These are phyloP conservation scores for Isabelozyma heimii DNA, from an alignment of 805 yeast species.

Conservation along the genomic window DNA sequence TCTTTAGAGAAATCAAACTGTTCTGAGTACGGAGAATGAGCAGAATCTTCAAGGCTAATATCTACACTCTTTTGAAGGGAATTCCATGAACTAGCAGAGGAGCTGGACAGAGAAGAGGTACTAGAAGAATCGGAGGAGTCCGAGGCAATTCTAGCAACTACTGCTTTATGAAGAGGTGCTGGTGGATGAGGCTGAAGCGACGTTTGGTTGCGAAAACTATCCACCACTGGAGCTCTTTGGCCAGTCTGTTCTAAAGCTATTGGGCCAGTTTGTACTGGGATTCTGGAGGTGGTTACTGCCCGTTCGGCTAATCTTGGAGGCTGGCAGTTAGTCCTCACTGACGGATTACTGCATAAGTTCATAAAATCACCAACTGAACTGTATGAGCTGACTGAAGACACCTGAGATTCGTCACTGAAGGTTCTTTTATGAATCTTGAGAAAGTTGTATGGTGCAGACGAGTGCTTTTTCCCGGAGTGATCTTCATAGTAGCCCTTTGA, in stretches of 20 bases:
- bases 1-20: not conserved
- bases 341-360: constrained; percentile 8
- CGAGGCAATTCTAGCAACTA: not conserved
- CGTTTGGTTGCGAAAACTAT: not conserved
- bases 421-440: constrained; percentile 21
- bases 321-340: not conserved
- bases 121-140: not conserved
- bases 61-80: constrained; percentile 7
- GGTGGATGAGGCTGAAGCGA: not conserved
- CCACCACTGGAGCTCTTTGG: not conserved
- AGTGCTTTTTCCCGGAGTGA: not conserved
- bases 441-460: constrained; percentile 7
- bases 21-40: not conserved
- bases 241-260: no score
- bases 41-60: constrained; percentile 2
- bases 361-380: constrained; percentile 33
- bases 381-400: constrained; percentile 36
- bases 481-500: not conserved
- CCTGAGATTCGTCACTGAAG: constrained; percentile 38
- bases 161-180: not conserved
- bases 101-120: not conserved
- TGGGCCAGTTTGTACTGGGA: no score
- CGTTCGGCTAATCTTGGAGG: not conserved
- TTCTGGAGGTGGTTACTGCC: no score
- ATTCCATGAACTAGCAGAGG: constrained; percentile 4